phyloP scores from a whole-genome alignment of 225 moss, liverwort and hornwort species.

The Anthoceros angustus region DNA sequence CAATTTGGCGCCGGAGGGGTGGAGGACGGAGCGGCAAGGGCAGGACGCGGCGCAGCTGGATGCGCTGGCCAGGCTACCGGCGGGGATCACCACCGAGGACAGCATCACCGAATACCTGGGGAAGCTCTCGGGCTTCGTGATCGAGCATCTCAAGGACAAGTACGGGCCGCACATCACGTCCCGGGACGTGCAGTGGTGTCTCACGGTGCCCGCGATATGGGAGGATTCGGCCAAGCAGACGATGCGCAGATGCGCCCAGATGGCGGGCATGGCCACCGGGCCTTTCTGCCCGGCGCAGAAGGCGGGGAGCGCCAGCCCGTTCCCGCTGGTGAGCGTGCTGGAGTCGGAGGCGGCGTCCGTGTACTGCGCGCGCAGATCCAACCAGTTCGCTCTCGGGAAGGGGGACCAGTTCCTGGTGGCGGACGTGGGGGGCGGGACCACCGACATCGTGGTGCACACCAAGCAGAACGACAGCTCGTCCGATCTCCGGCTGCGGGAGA shows the following conservation, averaged over 20 bases:
- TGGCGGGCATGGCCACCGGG: conserved; percentile 36
- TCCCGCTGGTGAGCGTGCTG: conserved; percentile 31
- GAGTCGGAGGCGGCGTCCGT: conserved; percentile 56
- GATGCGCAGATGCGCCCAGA: conserved; percentile 13
- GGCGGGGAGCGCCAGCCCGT: neutral
- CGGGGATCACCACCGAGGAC: neutral
- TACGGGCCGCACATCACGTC: conserved; percentile 16
- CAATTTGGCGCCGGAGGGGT: conserved; percentile 21
- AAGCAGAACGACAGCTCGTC: neutral
- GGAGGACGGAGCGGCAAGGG: conserved; percentile 1
- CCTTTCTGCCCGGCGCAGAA: neutral
- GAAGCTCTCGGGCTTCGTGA: conserved; percentile 15
- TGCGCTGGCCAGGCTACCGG: conserved; percentile 6
- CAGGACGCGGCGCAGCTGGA: neutral
- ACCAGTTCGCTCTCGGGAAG: neutral
- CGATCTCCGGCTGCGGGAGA: neutral
- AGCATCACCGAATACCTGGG: conserved; percentile 38
- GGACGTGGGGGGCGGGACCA: conserved; percentile 42
- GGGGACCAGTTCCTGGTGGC: conserved; percentile 53
- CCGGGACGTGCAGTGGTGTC: conserved; percentile 41
- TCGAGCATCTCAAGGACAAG: conserved; percentile 7
- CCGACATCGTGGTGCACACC: conserved; percentile 5
- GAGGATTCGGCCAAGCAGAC: conserved; percentile 9
- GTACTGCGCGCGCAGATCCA: conserved; percentile 25
- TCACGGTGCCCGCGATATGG: conserved; percentile 45